Evolutionary conservation across 2,329 filamentous ascomycete genomes (phyloP), one percentile per base, ranked within the genome.

Genomic region (Verticillium alfalfae): DNA sequence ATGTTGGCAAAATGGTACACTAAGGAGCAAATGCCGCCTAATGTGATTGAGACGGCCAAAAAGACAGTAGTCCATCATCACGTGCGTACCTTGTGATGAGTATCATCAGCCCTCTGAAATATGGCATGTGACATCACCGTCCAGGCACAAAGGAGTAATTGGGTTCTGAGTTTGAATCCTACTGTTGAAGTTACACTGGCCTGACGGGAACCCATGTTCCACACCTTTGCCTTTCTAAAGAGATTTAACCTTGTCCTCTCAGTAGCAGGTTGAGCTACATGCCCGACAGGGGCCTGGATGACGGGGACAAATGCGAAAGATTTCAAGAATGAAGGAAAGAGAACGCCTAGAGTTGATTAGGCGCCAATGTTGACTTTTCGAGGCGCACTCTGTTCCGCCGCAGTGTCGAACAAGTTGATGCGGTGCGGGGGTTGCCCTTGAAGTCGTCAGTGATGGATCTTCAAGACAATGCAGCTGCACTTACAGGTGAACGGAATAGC

Each of bases 401-500:
- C 45, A 5, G 45, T 52, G n/a, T 52, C 45, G 45, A 52, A 52
- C 22, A 52, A 52, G 45, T 52, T 52, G n/a, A 52, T 18, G 18
- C n/a, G 45, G 18, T 52, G 22, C 2, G 45, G 45, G 12, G 45
- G 45, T 18, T 52, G n/a, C n/a, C 22, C 45, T 52, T 8, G 9
- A 22, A 13, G 39, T 15, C n/a, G 39, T 45, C 39, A 52, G 18
- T 52, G 6, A 18, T 3, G 3, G 22, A 18, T 26, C n/a, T 5
- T 5, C 8, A 18, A 26, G 10, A 3, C 12, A 3, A 12, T 5
- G 22, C 18, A 12, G n/a, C 10, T 22, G 45, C 45, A 72, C 74
- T 76, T 67, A 79, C 79, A 75, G 41, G 72, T 76, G 56, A 68
- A 68, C 54, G 79, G 77, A n/a, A 80, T 67, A 71, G 80, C 80